phyloP scores from a whole-genome alignment of 768 basidiomycete species.

The Infundibulicybe gibba region DNA sequence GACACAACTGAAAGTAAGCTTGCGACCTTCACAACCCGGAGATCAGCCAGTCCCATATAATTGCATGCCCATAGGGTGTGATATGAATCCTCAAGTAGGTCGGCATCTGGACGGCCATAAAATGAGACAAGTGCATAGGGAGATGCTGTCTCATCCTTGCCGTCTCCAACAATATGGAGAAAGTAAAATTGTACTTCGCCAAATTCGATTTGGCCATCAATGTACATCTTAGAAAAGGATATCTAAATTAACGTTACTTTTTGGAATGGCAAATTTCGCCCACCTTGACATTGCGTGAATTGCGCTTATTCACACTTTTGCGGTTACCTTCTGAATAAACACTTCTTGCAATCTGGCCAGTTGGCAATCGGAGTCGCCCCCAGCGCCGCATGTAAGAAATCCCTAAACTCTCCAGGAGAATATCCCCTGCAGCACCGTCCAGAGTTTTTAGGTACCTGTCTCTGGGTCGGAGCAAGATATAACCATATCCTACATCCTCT shows the following conservation, averaged over 20 bases:
- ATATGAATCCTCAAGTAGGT: constrained; percentile 4
- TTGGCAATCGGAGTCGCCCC: background rate
- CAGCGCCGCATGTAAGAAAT: background rate
- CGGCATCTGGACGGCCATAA: constrained; percentile 5
- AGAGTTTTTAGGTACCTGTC: background rate
- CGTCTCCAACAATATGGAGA: background rate
- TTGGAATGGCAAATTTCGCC: background rate
- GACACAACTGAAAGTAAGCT: constrained; percentile 7
- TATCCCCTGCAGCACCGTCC: background rate
- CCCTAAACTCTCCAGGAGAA: background rate
- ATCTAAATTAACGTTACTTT: background rate
- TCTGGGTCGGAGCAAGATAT: background rate
- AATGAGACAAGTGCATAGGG: constrained; percentile 7
- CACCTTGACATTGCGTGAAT: constrained; percentile 8
- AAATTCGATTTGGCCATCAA: constrained; percentile 5
- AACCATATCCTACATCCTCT: too few species aligned
- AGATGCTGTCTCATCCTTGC: background rate
- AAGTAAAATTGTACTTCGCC: constrained; percentile 6
- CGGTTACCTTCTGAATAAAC: background rate
- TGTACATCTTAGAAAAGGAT: background rate
- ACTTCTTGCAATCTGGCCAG: constrained; percentile 6
- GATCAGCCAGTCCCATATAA: background rate
- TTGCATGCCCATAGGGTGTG: constrained; percentile 9
- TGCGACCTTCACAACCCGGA: constrained; percentile 6
- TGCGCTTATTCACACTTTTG: background rate